Evolutionary conservation across 78 protist species (phyloP), one percentile per base, ranked within the genome.

Genomic region (Dictyostelium firmibasis): DNA sequence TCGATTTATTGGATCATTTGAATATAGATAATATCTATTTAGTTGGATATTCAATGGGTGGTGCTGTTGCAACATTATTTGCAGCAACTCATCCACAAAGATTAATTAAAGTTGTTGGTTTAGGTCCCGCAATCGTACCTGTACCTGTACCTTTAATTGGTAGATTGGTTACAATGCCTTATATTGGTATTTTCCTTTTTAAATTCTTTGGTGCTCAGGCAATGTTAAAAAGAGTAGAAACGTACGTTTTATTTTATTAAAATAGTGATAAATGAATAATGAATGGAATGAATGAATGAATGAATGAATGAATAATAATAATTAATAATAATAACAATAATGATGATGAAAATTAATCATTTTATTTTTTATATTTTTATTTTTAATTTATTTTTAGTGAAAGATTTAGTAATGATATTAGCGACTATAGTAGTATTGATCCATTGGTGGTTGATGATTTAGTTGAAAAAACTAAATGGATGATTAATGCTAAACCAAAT

Each of bases 1-100:
- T 47, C 16, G 92, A 85, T 44, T 74, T 85, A 38, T 47, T 85
- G 4, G 83, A 85, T 50, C 7, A 50, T 85, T 50, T 85, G 7
- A 11, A 85, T 27, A 50, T 85, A 6, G 92, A 85, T 14, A 74
- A 33, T 27, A 64, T 85, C 3, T 50, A 85, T 74, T 47, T 70
- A 4, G 41, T 85, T 70, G 92, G 92, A 29, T 85, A 85, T 75
- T 74, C 84, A 13, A 85, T 85, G 92, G 92, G 92, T 74, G 92
- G 92, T 33, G 92, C 92, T 23, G 92, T 85, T 33, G 92, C 92
- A 27, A 85, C 72, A 14, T 35, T 29, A 5, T 85, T 85, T 75
- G 70, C 92, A 7, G 62, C 74, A 33, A 75, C 69, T 44, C 72
- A 47, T 50, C 83, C 92, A 31, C 84, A 70, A 50, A 70, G 92